These are phyloP conservation scores for Cryptococcus jaspeensis DNA, from an alignment of 1,284 basidiomycete species.

Conservation along the genomic window DNA sequence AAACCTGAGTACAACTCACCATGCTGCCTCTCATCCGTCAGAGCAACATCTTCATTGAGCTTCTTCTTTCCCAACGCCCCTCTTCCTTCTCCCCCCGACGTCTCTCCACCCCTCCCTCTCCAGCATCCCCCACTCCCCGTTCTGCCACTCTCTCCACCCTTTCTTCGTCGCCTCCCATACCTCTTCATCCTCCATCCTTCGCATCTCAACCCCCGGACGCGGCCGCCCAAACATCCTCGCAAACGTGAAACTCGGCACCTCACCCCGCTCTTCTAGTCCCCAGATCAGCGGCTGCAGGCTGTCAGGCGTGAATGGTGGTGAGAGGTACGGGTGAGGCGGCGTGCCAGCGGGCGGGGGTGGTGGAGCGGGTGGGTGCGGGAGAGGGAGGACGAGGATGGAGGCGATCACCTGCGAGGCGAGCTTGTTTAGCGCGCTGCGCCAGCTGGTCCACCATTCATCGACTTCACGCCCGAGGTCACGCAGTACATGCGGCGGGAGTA, in stretches of 20 bases:
- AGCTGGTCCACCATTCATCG: slow-evolving; percentile 8
- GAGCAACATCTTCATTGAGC: too few relatives aligned
- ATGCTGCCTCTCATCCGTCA: too few relatives aligned
- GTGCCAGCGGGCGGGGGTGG: not conserved
- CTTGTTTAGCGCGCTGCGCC: slow-evolving; percentile 2
- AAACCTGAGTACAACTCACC: too few relatives aligned
- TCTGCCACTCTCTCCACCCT: slow-evolving; percentile 8
- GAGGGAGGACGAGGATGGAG: not conserved
- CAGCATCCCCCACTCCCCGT: not conserved
- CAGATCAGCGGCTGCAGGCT: slow-evolving; percentile 4
- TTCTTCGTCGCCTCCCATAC: slow-evolving; percentile 4
- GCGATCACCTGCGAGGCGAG: not conserved
- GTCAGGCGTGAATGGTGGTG: slow-evolving; percentile 3
- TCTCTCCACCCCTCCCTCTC: slow-evolving; percentile 6
- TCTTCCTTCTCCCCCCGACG: not conserved
- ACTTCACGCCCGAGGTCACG: not conserved
- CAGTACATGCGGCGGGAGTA: slow-evolving; percentile 2
- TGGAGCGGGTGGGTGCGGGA: not conserved
- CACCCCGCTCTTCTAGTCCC: slow-evolving; percentile 5
- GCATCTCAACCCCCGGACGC: not conserved
- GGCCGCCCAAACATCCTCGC: slow-evolving; percentile 5
- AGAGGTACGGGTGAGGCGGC: not conserved
- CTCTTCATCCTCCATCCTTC: slow-evolving; percentile 5
- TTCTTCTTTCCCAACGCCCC: not conserved
- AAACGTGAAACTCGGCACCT: slow-evolving; percentile 6